Percentiles rank a stretch among this genome's conserved stretches.
These are phyloP conservation scores for Botryotinia globosa DNA, from an alignment of 2,329 filamentous ascomycete genomes.

Conservation along the genomic window DNA sequence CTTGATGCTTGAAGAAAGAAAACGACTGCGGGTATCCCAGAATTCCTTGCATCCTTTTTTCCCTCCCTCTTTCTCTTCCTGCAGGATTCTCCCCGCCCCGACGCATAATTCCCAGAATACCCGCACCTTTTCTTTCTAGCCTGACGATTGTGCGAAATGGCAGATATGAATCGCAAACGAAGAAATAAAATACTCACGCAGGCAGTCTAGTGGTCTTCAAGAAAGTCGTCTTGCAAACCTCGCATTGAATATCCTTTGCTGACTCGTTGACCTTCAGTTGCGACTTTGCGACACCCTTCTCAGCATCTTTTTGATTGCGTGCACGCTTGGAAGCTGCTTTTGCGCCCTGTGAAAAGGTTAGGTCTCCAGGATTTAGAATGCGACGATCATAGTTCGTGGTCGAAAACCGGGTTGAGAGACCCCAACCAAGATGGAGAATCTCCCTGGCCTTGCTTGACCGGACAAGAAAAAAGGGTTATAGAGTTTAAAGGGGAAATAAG, in stretches of 20 bases:
- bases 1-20: background rate
- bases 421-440: background rate
- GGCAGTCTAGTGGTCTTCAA: conserved; percentile 72
- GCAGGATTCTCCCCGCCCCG: background rate
- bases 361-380: conserved; percentile 10
- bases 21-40: background rate
- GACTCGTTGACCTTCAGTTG: conserved; percentile 69
- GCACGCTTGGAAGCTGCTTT: conserved; percentile 71
- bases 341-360: conserved; percentile 49
- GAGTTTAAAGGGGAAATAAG: background rate
- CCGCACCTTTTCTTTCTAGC: background rate
- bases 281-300: conserved; percentile 54
- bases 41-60: background rate
- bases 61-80: background rate
- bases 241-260: conserved; percentile 74
- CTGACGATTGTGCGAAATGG: background rate
- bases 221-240: conserved; percentile 74
- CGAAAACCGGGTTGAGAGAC: conserved; percentile 10
- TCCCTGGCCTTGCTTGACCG: background rate
- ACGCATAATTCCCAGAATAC: background rate
- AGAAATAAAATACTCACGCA: conserved; percentile 51
- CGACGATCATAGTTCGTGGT: conserved; percentile 7
- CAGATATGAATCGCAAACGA: background rate
- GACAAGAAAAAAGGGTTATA: background rate
- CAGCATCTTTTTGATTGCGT: conserved; percentile 63